Evolutionary conservation across 345 rosid genomes (phyloP).

Genomic region (Aegle marmelos): DNA sequence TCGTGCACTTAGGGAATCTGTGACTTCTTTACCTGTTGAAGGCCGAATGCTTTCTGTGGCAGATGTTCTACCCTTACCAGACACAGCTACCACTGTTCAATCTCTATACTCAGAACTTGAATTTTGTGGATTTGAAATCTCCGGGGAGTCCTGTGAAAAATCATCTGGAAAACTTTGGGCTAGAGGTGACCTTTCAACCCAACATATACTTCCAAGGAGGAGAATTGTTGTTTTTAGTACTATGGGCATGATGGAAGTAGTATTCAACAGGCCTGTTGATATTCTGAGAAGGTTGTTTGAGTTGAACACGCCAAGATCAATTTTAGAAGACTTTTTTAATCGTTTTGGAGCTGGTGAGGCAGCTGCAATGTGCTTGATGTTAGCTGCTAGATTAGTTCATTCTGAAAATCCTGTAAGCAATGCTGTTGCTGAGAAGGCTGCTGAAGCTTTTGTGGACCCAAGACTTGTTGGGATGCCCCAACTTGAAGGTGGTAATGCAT

Average conservation of each 20-base stretch:
- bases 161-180: slow-evolving; percentile 92
- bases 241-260: slow-evolving; percentile 98
- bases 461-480: slow-evolving; percentile 95
- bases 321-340: slow-evolving; percentile 86
- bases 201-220: slow-evolving; percentile 88
- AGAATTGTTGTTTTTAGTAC: slow-evolving; percentile 85
- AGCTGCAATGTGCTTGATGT: slow-evolving; percentile 97
- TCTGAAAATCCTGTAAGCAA: slow-evolving; percentile 75
- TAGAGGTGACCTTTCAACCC: slow-evolving; percentile 86
- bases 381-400: slow-evolving; percentile 82
- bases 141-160: slow-evolving; percentile 73
- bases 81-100: slow-evolving; percentile 71
- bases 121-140: slow-evolving; percentile 65
- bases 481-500: slow-evolving; percentile 77
- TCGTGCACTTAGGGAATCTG: slow-evolving; percentile 76
- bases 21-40: slow-evolving; percentile 88
- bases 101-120: slow-evolving; percentile 85
- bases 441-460: slow-evolving; percentile 96
- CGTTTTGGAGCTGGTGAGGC: slow-evolving; percentile 98
- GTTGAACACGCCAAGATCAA: slow-evolving; percentile 74
- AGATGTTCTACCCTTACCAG: slow-evolving; percentile 81
- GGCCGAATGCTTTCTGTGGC: slow-evolving; percentile 98
- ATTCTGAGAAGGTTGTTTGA: slow-evolving; percentile 85
- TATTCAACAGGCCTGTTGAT: slow-evolving; percentile 93
- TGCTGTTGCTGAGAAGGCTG: slow-evolving; percentile 82